A percentile compares a stretch with the other conserved stretches of the same genome.
Evolutionary conservation across 2,329 filamentous ascomycete genomes (phyloP).

Genomic region (Penicillium sumatraense): DNA sequence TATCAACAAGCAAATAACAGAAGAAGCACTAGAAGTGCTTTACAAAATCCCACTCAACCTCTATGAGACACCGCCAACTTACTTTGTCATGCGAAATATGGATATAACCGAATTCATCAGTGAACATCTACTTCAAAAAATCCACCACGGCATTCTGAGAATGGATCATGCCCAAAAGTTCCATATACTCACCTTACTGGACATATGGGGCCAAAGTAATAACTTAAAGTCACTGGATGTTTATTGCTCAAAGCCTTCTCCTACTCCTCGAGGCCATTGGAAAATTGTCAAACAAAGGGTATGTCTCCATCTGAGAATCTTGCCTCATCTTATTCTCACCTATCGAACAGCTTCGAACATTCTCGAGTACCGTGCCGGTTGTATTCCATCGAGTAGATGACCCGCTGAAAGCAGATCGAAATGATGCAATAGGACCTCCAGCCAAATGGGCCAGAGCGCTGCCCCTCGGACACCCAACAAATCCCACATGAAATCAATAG

Average conservation of each 20-base stretch:
- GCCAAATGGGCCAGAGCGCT: neutral
- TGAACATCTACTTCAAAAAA: constrained; percentile 11
- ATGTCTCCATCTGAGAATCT: neutral
- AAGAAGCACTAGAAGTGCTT: constrained; percentile 10
- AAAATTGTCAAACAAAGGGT: constrained; percentile 12
- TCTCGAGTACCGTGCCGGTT: constrained; percentile 9
- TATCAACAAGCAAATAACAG: constrained; percentile 9
- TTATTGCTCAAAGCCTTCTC: constrained; percentile 8
- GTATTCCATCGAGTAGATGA: neutral
- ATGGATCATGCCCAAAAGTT: constrained; percentile 11
- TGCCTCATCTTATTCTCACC: neutral
- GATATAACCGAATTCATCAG: constrained; percentile 18
- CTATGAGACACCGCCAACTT: constrained; percentile 5
- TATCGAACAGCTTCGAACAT: constrained; percentile 3
- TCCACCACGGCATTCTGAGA: constrained; percentile 8
- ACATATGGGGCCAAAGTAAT: constrained; percentile 11
- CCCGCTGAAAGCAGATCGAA: neutral
- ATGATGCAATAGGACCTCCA: neutral
- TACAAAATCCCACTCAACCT: constrained; percentile 13
- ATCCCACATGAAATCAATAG: neutral
- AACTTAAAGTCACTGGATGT: constrained; percentile 11
- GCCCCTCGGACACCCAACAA: neutral
- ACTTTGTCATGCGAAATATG: constrained; percentile 11
- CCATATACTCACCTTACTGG: constrained; percentile 9
- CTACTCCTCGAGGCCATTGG: constrained; percentile 11